Evolutionary conservation across 2,329 filamentous ascomycete genomes (phyloP).

Genomic region (Thelonectria blattea): DNA sequence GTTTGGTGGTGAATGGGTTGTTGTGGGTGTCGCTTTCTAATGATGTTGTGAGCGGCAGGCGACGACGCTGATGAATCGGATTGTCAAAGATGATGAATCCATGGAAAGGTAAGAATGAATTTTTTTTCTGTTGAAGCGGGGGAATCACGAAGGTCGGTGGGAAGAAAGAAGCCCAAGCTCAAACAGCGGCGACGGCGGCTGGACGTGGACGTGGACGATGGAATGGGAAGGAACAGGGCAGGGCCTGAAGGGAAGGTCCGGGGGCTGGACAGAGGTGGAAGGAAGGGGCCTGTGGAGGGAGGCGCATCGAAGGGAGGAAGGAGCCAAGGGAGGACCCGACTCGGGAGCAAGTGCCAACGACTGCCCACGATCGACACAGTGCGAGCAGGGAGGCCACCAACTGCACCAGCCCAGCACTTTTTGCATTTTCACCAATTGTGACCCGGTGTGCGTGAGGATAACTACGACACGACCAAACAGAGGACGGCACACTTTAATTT

Average conservation of each 20-base stretch:
- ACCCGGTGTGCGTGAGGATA: not conserved
- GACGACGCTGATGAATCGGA: slow-evolving; percentile 2
- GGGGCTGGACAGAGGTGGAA: not conserved
- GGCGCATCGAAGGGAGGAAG: no score
- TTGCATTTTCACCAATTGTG: no score
- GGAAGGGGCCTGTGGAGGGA: not conserved
- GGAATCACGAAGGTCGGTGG: not conserved
- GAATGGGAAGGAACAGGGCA: slow-evolving; percentile 15
- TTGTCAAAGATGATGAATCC: slow-evolving; percentile 1
- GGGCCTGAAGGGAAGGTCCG: not conserved
- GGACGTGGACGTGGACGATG: slow-evolving; percentile 2
- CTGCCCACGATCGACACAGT: no score
- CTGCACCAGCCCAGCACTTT: no score
- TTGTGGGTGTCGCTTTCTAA: not conserved
- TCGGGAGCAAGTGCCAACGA: no score
- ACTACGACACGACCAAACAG: no score
- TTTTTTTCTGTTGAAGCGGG: not conserved
- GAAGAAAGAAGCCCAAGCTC: not conserved
- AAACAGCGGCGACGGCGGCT: not conserved
- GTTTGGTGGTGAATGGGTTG: slow-evolving; percentile 1
- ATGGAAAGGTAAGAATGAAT: not conserved
- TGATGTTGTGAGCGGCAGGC: not conserved
- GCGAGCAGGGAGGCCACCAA: no score
- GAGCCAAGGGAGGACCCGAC: no score
- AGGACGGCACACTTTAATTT: not conserved